Evolutionary conservation across 2,329 filamentous ascomycete species (phyloP).

Genomic region (Macroventuria anomochaeta): DNA sequence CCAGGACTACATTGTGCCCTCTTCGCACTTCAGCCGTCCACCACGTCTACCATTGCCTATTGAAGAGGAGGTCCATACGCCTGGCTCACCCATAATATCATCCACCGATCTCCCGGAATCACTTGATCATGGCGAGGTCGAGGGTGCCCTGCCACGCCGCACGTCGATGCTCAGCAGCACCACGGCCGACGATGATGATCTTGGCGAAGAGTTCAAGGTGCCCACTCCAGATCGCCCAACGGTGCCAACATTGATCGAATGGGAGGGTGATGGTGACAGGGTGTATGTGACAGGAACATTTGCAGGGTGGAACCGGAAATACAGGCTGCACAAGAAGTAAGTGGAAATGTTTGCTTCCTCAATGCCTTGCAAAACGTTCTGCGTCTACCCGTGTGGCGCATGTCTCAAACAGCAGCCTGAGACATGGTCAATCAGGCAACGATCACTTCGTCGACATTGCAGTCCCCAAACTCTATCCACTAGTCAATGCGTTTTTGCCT

Average conservation of each 20-base stretch:
- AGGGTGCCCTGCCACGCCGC: slow-evolving; percentile 62
- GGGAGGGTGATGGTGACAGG: slow-evolving; percentile 82
- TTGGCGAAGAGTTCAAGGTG: slow-evolving; percentile 70
- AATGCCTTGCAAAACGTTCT: slow-evolving; percentile 13
- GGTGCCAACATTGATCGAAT: slow-evolving; percentile 85
- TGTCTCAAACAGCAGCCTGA: slow-evolving; percentile 22
- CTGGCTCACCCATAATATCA: slow-evolving; percentile 86
- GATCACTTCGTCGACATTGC: slow-evolving; percentile 15
- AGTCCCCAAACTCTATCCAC: slow-evolving; percentile 19
- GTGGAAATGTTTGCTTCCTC: slow-evolving; percentile 47
- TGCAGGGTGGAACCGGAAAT: slow-evolving; percentile 96
- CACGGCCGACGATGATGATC: slow-evolving; percentile 70
- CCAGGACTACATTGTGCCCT: slow-evolving; percentile 49
- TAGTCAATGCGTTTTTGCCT: slow-evolving; percentile 16
- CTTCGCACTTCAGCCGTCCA: slow-evolving; percentile 66
- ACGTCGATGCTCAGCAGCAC: slow-evolving; percentile 62
- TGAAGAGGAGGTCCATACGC: slow-evolving; percentile 86
- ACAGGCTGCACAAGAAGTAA: slow-evolving; percentile 83
- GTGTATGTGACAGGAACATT: slow-evolving; percentile 98
- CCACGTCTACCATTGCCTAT: slow-evolving; percentile 91
- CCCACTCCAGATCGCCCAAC: slow-evolving; percentile 69
- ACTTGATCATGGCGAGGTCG: slow-evolving; percentile 52
- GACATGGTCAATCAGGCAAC: slow-evolving; percentile 27
- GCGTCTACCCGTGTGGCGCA: slow-evolving; percentile 33
- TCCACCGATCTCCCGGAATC: slow-evolving; percentile 66